phyloP scores from a whole-genome alignment of 495 filamentous ascomycete genomes.

The Tetracladium marchalianum region DNA sequence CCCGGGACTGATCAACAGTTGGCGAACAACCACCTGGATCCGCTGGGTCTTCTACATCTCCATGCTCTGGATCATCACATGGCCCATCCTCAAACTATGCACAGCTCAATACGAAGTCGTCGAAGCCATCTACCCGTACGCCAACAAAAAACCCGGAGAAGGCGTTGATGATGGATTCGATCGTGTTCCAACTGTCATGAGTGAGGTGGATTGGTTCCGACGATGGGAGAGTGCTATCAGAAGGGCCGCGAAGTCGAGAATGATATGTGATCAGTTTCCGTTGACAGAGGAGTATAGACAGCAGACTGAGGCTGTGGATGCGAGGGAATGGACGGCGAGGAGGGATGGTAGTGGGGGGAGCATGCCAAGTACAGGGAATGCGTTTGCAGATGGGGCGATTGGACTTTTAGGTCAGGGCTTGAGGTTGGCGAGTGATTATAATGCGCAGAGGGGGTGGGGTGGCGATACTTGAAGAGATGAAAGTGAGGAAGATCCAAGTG shows the following conservation, averaged over 20 bases:
- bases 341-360: background rate
- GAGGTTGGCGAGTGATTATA: background rate
- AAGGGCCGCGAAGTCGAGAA: slow-evolving; percentile 14
- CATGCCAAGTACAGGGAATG: slow-evolving; percentile 15
- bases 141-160: background rate
- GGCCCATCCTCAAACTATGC: slow-evolving; percentile 52
- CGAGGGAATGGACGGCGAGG: background rate
- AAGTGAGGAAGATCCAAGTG: too few relatives aligned
- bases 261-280: slow-evolving; percentile 5
- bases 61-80: slow-evolving; percentile 50
- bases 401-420: slow-evolving; percentile 11
- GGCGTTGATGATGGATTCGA: background rate
- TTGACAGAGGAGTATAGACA: slow-evolving; percentile 17
- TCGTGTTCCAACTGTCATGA: slow-evolving; percentile 4
- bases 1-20: slow-evolving; percentile 40
- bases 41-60: slow-evolving; percentile 49
- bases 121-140: slow-evolving; percentile 39
- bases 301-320: slow-evolving; percentile 7
- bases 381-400: slow-evolving; percentile 17
- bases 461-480: slow-evolving; percentile 3
- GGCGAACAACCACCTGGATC: slow-evolving; percentile 46
- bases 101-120: slow-evolving; percentile 54
- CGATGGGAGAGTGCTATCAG: slow-evolving; percentile 15
- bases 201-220: slow-evolving; percentile 13
- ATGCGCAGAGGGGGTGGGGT: slow-evolving; percentile 6